Conservation (phyloP, 768 basidiomycete genomes). For the Exidia glandulosa region DNA sequence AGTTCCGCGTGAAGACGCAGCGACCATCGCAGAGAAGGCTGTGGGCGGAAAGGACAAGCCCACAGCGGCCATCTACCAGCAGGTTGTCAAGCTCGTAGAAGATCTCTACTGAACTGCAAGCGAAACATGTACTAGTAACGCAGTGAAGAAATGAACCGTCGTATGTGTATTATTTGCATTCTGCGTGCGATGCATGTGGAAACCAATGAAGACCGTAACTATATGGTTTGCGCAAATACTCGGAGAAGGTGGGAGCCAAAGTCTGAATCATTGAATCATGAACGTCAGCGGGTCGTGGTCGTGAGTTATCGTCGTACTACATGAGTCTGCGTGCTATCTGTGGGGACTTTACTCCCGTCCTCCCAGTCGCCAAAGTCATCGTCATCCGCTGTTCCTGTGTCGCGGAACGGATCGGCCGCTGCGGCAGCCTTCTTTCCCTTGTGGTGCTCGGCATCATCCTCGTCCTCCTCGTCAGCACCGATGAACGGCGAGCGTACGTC, state of each 20-base stretch:
- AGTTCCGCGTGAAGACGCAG: conserved; percentile 46
- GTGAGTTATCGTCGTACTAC: too few species aligned
- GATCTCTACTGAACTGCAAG: conserved; percentile 26
- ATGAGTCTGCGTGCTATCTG: too few species aligned
- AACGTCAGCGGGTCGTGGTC: too few species aligned
- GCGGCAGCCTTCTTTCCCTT: conserved; percentile 21
- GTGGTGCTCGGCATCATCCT: conserved; percentile 17
- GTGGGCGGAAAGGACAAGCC: conserved; percentile 33
- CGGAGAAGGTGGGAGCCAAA: too few species aligned
- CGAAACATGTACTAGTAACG: too few species aligned
- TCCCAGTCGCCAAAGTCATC: conserved; percentile 28
- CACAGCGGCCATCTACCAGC: conserved; percentile 23
- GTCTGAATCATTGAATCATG: too few species aligned
- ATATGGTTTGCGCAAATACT: too few species aligned
- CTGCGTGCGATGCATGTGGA: too few species aligned
- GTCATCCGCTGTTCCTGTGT: conserved; percentile 8
- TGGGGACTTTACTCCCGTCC: conserved; percentile 4
- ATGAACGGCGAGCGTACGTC: conserved; percentile 7
- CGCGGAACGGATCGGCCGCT: conserved; percentile 20
- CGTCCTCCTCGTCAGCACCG: conserved; percentile 19
- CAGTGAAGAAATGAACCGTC: too few species aligned
- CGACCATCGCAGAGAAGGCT: conserved; percentile 39
- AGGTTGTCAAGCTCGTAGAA: conserved; percentile 40
- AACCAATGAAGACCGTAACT: too few species aligned
- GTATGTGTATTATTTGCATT: too few species aligned